phyloP scores from a whole-genome alignment of 2,329 filamentous ascomycete species.

The Exophiala sideris region DNA sequence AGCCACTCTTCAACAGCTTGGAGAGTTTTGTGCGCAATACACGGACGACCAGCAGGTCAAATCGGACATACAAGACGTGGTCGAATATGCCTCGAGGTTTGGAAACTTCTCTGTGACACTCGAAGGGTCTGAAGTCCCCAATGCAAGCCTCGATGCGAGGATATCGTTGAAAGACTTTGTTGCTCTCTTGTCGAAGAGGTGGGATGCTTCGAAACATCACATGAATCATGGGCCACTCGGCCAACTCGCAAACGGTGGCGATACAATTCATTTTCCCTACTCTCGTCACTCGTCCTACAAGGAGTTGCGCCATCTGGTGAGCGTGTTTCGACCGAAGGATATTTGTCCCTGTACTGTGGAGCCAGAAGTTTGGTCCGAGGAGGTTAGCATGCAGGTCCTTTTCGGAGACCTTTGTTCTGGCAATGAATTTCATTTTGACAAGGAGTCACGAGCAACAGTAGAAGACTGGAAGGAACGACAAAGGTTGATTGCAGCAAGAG shows the following conservation, averaged over 20 bases:
- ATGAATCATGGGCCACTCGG: neutral
- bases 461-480: slow-evolving; percentile 12
- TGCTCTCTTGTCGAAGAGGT: neutral
- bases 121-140: slow-evolving; percentile 37
- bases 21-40: slow-evolving; percentile 48
- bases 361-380: slow-evolving; percentile 58
- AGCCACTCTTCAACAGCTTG: slow-evolving; percentile 50
- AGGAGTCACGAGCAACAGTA: slow-evolving; percentile 50
- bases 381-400: slow-evolving; percentile 61
- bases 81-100: slow-evolving; percentile 35
- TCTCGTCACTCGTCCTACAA: slow-evolving; percentile 84
- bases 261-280: slow-evolving; percentile 65
- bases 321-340: slow-evolving; percentile 67
- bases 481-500: slow-evolving; percentile 24
- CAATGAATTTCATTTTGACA: slow-evolving; percentile 62
- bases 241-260: neutral
- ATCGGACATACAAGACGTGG: slow-evolving; percentile 31
- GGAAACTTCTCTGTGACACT: slow-evolving; percentile 37
- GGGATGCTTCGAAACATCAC: too few relatives aligned
- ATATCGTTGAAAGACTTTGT: slow-evolving; percentile 37
- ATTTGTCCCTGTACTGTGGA: slow-evolving; percentile 80
- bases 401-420: slow-evolving; percentile 69
- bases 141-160: slow-evolving; percentile 36
- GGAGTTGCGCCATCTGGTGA: slow-evolving; percentile 70
- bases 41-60: slow-evolving; percentile 30